Evolutionary conservation across 1,139 yeast species (phyloP), one percentile per base, ranked within the genome.

Genomic region (Hemisphaericaspora subhashii): DNA sequence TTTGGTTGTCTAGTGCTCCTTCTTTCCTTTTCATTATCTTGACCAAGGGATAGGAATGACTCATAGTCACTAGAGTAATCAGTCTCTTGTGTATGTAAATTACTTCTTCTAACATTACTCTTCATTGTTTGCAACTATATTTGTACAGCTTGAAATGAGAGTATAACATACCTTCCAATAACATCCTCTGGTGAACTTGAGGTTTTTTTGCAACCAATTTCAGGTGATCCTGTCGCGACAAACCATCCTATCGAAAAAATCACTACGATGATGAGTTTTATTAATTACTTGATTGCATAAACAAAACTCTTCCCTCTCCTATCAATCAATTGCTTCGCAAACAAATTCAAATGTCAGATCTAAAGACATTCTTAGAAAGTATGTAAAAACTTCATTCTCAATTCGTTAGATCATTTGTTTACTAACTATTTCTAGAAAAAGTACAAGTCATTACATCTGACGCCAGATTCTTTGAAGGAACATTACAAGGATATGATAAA

Each of bases 401-500:
- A 17, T n/a, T 9, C 12, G 6, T 16, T 4, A 29, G n/a, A 6
- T 31, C 31, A 18, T 28, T 21, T 26, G 21, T 27, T 11, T 39
- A 43, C 43, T 44, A 40, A 44, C 45, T 18, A 17, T 36, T 27
- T 37, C 7, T 47, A 74, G 81, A 76, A 47, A 68, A 69, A 48
- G 90, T 89, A 10, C 74, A 85, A 40, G 77, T 89, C 10, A 72
- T 90, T 39, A 84, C 95, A n/a, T 78, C 94, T 2, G 96, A 87
- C 55, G 97, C 95, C 14, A 68, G 89, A 40, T 66, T 79, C 44
- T 78, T 82, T 41, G 73, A 78, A 57, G 98, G 96, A 1, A 70
- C 63, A 20, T 73, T 90, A 29, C 83, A 82, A 55, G 95, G 96
- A 15, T 89, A 74, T 54, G 98, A 90, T 58, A 83, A 84, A 52